These are phyloP conservation scores for Zea mays DNA, from an alignment of 176 grass and related monocot genomes.

Conservation along the genomic window DNA sequence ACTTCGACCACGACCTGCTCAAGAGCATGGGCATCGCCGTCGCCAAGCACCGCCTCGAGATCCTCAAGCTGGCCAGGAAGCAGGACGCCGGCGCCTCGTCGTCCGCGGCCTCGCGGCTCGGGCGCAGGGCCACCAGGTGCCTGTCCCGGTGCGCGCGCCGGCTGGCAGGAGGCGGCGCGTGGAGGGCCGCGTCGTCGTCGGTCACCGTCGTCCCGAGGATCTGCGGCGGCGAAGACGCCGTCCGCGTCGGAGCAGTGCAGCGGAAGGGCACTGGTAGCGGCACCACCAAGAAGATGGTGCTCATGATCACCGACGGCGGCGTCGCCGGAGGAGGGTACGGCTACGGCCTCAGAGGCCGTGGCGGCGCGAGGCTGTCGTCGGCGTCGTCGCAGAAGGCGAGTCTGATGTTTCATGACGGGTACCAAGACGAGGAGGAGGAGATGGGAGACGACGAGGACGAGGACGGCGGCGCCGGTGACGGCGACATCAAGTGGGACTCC, in stretches of 20 bases:
- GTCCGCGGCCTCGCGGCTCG: background rate
- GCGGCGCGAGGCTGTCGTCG: constrained; percentile 33
- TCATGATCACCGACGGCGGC: constrained; percentile 62
- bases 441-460: background rate
- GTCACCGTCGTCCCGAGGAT: constrained; percentile 47
- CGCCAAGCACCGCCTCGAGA: constrained; percentile 84
- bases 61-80: constrained; percentile 58
- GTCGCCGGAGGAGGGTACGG: background rate
- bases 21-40: constrained; percentile 91
- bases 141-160: constrained; percentile 44
- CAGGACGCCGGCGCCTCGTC: background rate
- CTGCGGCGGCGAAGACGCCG: constrained; percentile 43
- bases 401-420: constrained; percentile 51
- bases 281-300: constrained; percentile 55
- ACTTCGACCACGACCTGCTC: constrained; percentile 91
- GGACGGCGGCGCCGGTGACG: background rate
- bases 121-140: constrained; percentile 45
- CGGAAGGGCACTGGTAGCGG: background rate
- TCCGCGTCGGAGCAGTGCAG: constrained; percentile 43
- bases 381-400: constrained; percentile 46
- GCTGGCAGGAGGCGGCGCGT: background rate
- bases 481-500: constrained; percentile 60
- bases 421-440: background rate
- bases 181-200: constrained; percentile 15
- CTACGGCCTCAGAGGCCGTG: background rate